Evolutionary conservation across 495 filamentous ascomycete genomes (phyloP).

Genomic region (Collariella sp.): DNA sequence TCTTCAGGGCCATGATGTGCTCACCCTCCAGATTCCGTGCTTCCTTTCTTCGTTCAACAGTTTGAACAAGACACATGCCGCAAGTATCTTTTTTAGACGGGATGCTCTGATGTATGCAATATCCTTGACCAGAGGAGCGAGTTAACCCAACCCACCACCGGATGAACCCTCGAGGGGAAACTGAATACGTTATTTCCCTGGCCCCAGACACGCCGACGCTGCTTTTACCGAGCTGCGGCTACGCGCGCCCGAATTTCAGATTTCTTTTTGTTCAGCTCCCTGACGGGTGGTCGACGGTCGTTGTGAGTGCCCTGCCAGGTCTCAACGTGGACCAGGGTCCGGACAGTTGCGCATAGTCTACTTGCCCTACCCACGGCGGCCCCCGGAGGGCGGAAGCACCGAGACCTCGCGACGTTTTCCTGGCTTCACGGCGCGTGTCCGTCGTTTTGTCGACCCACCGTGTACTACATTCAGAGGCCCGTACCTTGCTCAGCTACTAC

Average conservation of each 20-base stretch:
- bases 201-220: constrained; percentile 21
- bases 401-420: neutral
- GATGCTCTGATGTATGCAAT: constrained; percentile 6
- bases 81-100: constrained; percentile 3
- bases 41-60: constrained; percentile 1
- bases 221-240: constrained; percentile 33
- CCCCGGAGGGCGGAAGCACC: neutral
- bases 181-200: constrained; percentile 29
- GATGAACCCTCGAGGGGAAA: constrained; percentile 18
- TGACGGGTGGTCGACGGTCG: too few species aligned
- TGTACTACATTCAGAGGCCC: neutral
- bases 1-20: constrained; percentile 1
- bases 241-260: constrained; percentile 27
- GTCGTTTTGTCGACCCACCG: neutral
- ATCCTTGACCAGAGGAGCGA: constrained; percentile 6
- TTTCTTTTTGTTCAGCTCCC: constrained; percentile 14
- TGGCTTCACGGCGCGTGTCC: neutral
- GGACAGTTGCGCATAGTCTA: neutral
- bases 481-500: constrained; percentile 1
- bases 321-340: neutral
- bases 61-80: constrained; percentile 1
- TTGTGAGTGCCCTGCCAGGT: neutral
- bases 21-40: neutral
- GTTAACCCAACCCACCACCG: constrained; percentile 22
- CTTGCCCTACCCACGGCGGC: neutral